Base-by-base conservation (phyloP, 768 basidiomycete species). In the Serendipita indica region DNA sequence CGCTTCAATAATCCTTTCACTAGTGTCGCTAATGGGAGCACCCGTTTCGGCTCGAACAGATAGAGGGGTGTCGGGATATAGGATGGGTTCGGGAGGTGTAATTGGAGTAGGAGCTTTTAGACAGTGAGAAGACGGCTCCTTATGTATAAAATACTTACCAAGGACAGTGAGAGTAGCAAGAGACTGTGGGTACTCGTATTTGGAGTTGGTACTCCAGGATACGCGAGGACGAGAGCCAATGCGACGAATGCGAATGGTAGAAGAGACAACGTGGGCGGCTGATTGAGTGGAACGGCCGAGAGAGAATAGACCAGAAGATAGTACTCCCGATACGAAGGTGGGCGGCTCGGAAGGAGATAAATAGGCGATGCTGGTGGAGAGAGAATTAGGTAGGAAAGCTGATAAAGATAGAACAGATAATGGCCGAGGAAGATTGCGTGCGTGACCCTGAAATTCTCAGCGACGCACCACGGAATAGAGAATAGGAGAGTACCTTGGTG, bases 161-260 rank as follows among this genome's bases (percentile, higher is more conserved):
- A 3, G 22, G 49, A 54, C 3, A 54, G n/a, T 25, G 49, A n/a
- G 25, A 54, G 25, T 13, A 54, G 25, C 2, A 54, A 28, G 3
- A 54, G 32, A 30, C 49, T 54, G 25, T 54, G 49, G 7, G 49
- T 54, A 18, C 49, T 33, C 16, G 49, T 54, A 54, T 54, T 54
- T 16, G 49, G 49, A 27, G 49, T 54, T 16, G 49, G 49, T 4
- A 54, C n/a, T n/a, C 32, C 32, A 54, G 49, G 49, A 54, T 54
- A 54, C 1, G 49, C 49, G 10, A 54, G 49, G n/a, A 10, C 22
- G n/a, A 54, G n/a, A 27, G 49, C 49, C 10, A 54, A 33, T 4
- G 49, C 49, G 30, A 54, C 49, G n/a, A 54, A 54, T n/a, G 49
- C n/a, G 49, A 28, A 54, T 33, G 49, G 49, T 10, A 54, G 25